Percentiles rank a stretch among this genome's conserved stretches.
Conservation (phyloP, 495 filamentous ascomycete genomes). For the Penicillium tannophilum region DNA sequence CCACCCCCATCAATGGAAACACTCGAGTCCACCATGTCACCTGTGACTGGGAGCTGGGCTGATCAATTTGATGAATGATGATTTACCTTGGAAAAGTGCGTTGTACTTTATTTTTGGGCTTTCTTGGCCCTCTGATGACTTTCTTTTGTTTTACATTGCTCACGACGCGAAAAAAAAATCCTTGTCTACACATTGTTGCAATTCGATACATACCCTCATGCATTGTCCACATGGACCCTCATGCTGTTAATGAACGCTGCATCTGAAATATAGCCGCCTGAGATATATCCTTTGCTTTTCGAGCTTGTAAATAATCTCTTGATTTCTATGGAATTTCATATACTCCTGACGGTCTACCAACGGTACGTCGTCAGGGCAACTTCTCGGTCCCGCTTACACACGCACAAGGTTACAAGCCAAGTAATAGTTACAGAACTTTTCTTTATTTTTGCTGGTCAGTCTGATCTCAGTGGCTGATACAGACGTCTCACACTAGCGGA, state of each 20-base stretch:
- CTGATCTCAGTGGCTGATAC: not conserved
- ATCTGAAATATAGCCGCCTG: not conserved
- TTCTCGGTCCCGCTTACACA: not conserved
- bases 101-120: constrained; percentile 5
- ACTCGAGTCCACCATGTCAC: constrained; percentile 28
- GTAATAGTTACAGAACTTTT: not conserved
- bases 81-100: not conserved
- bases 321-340: not conserved
- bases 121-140: constrained; percentile 13
- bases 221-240: not conserved
- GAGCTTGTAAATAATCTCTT: too few species aligned
- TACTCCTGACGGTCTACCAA: too few species aligned
- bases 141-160: constrained; percentile 16
- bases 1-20: constrained; percentile 25
- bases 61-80: constrained; percentile 41
- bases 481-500: not conserved
- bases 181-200: constrained; percentile 5
- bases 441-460: not conserved
- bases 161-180: constrained; percentile 17
- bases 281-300: not conserved
- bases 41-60: constrained; percentile 39
- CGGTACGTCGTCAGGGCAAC: not conserved
- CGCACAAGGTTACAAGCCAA: not conserved
- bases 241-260: not conserved
- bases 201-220: constrained; percentile 23